Percentiles rank a stretch among this genome's conserved stretches.
These are phyloP conservation scores for Naegleria gruberi DNA, from an alignment of 208 protist species.

Conservation along the genomic window DNA sequence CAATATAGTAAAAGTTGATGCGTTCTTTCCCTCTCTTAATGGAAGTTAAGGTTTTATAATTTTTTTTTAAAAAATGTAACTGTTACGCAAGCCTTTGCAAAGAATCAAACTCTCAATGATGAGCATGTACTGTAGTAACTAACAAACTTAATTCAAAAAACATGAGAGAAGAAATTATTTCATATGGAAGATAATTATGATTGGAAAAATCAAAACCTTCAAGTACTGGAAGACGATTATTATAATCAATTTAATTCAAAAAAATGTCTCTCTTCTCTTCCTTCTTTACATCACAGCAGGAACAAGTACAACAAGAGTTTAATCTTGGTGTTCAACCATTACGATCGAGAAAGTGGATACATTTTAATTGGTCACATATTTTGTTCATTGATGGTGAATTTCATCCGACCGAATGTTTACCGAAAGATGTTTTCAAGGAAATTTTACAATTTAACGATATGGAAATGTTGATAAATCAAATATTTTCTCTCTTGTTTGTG, in stretches of 20 bases:
- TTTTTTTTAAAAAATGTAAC: no score
- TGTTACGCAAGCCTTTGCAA: no score
- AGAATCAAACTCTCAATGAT: no score
- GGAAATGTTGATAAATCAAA: background rate
- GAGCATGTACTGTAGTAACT: no score
- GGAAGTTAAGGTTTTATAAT: no score
- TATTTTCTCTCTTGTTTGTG: background rate
- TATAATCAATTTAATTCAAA: background rate
- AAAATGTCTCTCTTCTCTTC: background rate
- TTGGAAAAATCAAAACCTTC: no score
- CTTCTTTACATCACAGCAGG: background rate
- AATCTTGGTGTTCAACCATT: background rate
- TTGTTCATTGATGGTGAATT: background rate
- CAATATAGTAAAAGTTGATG: no score
- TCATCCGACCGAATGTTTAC: background rate
- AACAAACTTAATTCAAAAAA: no score
- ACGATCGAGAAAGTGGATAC: background rate
- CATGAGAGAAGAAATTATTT: no score
- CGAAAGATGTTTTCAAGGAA: background rate
- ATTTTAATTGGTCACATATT: background rate
- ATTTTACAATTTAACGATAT: conserved; percentile 6
- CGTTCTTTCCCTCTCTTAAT: no score
- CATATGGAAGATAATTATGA: no score
- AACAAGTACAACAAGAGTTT: background rate
- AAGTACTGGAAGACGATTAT: no score